These are phyloP conservation scores for Rhodotorula sp. DNA, from an alignment of 1,284 basidiomycete genomes.

Conservation along the genomic window DNA sequence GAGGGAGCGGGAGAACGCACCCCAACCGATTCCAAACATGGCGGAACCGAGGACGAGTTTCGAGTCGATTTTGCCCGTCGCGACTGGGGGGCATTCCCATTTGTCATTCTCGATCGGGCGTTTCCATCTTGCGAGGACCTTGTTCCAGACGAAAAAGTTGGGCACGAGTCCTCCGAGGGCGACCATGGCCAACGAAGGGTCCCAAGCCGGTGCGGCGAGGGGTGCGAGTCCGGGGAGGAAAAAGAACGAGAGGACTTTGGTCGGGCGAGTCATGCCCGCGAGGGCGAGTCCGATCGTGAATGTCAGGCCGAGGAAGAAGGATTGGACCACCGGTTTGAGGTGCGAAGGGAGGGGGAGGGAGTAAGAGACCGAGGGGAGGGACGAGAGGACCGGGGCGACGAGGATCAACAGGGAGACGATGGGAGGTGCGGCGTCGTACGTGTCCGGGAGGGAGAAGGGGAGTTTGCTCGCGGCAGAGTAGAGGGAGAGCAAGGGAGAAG, in stretches of 20 bases:
- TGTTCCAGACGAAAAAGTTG: conserved; percentile 49
- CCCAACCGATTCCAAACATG: conserved; percentile 49
- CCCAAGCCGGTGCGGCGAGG: conserved; percentile 45
- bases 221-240: conserved; percentile 7
- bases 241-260: conserved; percentile 45
- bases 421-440: neutral
- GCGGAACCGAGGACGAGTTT: conserved; percentile 43
- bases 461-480: neutral
- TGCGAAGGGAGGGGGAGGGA: neutral
- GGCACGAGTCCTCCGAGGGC: conserved; percentile 54
- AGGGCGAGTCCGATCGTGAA: conserved; percentile 47
- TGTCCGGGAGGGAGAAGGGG: neutral
- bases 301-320: conserved; percentile 45
- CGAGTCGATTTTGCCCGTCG: conserved; percentile 36
- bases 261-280: conserved; percentile 48
- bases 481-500: neutral
- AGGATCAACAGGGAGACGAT: conserved; percentile 16
- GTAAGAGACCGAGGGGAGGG: conserved; percentile 34
- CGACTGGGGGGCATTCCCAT: conserved; percentile 41
- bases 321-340: conserved; percentile 23
- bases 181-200: conserved; percentile 54
- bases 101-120: conserved; percentile 14
- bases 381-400: conserved; percentile 40
- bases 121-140: conserved; percentile 10
- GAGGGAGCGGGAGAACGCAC: conserved; percentile 17